Evolutionary conservation across 2,329 filamentous ascomycete species (phyloP).

Genomic region (Allantophomopsis lycopodina): DNA sequence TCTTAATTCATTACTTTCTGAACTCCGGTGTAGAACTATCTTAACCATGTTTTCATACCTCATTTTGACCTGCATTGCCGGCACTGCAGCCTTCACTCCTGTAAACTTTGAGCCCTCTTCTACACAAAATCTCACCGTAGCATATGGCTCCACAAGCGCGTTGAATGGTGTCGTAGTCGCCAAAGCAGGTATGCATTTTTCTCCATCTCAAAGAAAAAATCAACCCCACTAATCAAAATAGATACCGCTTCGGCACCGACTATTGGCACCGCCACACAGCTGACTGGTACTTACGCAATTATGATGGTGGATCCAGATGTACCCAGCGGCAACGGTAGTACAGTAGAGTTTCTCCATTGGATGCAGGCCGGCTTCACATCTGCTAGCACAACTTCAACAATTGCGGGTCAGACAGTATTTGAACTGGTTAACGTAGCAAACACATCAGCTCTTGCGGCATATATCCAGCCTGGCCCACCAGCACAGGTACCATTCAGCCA

Average conservation of each 20-base stretch:
- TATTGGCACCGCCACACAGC: conserved; percentile 8
- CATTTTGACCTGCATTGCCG: conserved; percentile 3
- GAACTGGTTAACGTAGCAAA: conserved; percentile 10
- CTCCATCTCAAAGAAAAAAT: not conserved
- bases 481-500: conserved; percentile 11
- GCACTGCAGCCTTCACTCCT: conserved; percentile 14
- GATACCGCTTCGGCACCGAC: conserved; percentile 9
- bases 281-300: conserved; percentile 13
- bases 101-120: conserved; percentile 12
- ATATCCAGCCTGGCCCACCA: conserved; percentile 12
- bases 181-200: conserved; percentile 8
- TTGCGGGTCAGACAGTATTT: conserved; percentile 10
- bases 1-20: no score
- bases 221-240: conserved; percentile 2
- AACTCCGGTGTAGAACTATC: no score
- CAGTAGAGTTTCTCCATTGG: conserved; percentile 15
- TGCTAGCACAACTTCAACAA: conserved; percentile 6
- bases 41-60: conserved; percentile 1
- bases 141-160: conserved; percentile 10
- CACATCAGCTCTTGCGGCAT: conserved; percentile 9
- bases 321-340: conserved; percentile 9
- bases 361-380: conserved; percentile 14
- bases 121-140: conserved; percentile 10
- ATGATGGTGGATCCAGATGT: conserved; percentile 17
- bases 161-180: conserved; percentile 11